phyloP scores from a whole-genome alignment of 345 rosid species.

The Durio zibethinus region DNA sequence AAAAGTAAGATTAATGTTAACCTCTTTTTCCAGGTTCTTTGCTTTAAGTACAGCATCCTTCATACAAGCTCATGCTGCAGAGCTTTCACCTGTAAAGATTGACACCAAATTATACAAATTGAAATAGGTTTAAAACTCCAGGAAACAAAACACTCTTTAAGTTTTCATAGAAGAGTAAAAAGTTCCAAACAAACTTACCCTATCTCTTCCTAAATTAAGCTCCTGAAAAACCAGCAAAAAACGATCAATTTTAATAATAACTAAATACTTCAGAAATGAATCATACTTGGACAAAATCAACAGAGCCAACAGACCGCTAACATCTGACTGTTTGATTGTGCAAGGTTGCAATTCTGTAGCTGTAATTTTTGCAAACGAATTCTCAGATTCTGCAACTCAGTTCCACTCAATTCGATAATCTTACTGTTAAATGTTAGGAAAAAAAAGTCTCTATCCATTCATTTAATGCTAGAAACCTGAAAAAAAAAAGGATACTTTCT shows the following conservation, averaged over 20 bases:
- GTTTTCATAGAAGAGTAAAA: neutral
- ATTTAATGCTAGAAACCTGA: neutral
- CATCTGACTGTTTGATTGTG: constrained; percentile 56
- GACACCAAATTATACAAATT: neutral
- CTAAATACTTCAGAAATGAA: neutral
- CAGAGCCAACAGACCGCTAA: constrained; percentile 44
- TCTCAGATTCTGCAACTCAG: constrained; percentile 44
- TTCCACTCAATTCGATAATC: constrained; percentile 48
- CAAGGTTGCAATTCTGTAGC: constrained; percentile 59
- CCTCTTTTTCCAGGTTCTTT: constrained; percentile 26
- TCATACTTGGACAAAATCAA: neutral
- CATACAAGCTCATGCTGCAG: constrained; percentile 56
- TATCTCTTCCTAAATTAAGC: constrained; percentile 53
- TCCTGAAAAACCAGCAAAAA: constrained; percentile 37
- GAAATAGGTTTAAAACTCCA: neutral
- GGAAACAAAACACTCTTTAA: neutral
- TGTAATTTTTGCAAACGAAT: constrained; percentile 45
- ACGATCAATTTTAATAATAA: constrained; percentile 2
- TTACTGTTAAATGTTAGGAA: constrained; percentile 47
- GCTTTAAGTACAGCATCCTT: constrained; percentile 51
- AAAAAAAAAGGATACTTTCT: constrained; percentile 60
- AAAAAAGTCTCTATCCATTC: neutral
- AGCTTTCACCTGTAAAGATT: constrained; percentile 38
- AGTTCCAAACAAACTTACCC: constrained; percentile 27
- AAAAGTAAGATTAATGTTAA: constrained; percentile 16